These are phyloP conservation scores for Symbiodinium pilosum DNA, from an alignment of 73 alveolate genomes.

Conservation along the genomic window DNA sequence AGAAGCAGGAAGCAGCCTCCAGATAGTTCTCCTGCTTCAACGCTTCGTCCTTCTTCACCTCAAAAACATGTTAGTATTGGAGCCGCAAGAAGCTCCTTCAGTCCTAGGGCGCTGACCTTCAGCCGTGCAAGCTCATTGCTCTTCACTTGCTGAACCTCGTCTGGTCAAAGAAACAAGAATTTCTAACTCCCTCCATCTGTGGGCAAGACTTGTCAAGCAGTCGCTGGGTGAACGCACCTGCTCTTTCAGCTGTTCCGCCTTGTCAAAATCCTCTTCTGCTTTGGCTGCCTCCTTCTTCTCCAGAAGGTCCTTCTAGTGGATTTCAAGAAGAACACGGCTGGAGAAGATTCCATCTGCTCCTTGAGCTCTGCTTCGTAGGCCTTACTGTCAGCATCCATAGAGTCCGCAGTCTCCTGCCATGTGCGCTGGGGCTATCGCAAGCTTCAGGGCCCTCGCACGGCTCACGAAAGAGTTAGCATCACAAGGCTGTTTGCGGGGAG, in stretches of 20 bases:
- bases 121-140: slow-evolving; percentile 14
- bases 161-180: not conserved
- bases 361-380: not conserved
- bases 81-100: too few relatives aligned
- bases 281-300: slow-evolving; percentile 74
- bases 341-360: not conserved
- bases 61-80: too few relatives aligned
- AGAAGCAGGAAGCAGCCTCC: too few relatives aligned
- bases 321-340: not conserved
- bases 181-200: not conserved
- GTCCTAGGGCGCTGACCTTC: not conserved
- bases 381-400: not conserved
- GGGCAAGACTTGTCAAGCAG: not conserved
- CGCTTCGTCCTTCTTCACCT: slow-evolving; percentile 2
- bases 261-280: slow-evolving; percentile 64
- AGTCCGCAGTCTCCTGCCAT: not conserved
- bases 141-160: slow-evolving; percentile 4
- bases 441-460: not conserved
- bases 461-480: too few relatives aligned
- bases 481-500: too few relatives aligned
- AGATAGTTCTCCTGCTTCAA: not conserved
- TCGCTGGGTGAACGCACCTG: not conserved
- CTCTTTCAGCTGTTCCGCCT: slow-evolving; percentile 41
- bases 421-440: not conserved
- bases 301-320: not conserved